Evolutionary conservation across 2,329 filamentous ascomycete species (phyloP).

Genomic region (Aspergillus sergii): DNA sequence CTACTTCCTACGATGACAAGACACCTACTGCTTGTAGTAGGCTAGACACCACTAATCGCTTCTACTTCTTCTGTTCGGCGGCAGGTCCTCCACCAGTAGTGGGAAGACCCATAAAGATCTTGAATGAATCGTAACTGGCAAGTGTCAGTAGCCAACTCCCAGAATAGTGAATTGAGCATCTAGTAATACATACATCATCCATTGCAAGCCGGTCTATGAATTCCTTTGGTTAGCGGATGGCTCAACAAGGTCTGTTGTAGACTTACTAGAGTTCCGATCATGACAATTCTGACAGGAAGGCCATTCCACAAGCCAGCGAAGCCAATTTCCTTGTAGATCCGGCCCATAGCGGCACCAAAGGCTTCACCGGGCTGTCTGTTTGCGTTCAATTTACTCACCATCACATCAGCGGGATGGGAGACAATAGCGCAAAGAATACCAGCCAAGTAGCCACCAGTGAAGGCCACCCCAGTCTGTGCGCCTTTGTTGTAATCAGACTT

Average conservation of each 20-base stretch:
- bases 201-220: constrained; percentile 73
- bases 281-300: constrained; percentile 80
- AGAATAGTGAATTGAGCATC: not conserved
- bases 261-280: constrained; percentile 72
- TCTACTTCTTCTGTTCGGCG: constrained; percentile 49
- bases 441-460: constrained; percentile 79
- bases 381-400: constrained; percentile 90
- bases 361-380: constrained; percentile 75
- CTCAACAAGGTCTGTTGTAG: not conserved
- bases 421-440: constrained; percentile 87
- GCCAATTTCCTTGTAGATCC: constrained; percentile 86
- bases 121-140: constrained; percentile 71
- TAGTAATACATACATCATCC: constrained; percentile 78
- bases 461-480: constrained; percentile 83
- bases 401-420: constrained; percentile 79
- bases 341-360: constrained; percentile 72
- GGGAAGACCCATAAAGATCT: constrained; percentile 85
- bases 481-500: constrained; percentile 81
- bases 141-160: constrained; percentile 25
- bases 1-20: not conserved
- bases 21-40: not conserved
- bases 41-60: constrained; percentile 1
- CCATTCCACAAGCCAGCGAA: constrained; percentile 92
- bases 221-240: constrained; percentile 20
- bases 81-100: constrained; percentile 72